Evolutionary conservation across 1,284 basidiomycete species (phyloP), one percentile per base, ranked within the genome.

Genomic region (Ustanciosporium gigantosporum): DNA sequence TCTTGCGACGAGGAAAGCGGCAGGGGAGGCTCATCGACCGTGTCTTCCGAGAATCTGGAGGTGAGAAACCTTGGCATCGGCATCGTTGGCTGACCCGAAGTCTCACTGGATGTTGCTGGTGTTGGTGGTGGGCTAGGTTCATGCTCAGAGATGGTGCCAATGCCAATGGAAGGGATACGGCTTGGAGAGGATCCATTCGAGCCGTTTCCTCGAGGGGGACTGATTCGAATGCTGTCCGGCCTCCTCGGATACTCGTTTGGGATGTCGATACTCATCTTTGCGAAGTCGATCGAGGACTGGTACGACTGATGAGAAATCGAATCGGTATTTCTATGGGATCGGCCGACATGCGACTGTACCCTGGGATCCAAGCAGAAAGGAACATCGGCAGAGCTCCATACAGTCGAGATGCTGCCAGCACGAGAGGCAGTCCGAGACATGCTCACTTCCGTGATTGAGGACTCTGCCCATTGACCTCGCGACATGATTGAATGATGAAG

Each of bases 311-410:
- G 51, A 61, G 7, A 42, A 31, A 13, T 36, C 32, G 20, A 50
- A n/a, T n/a, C n/a, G n/a, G n/a, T n/a, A n/a, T n/a, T n/a, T n/a
- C n/a, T n/a, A n/a, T n/a, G n/a, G n/a, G n/a, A n/a, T n/a, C n/a
- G n/a, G n/a, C n/a, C n/a, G n/a, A n/a, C n/a, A n/a, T n/a, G n/a
- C n/a, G 25, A 16, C 6, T 46, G 41, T 2, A 49, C 48, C 29
- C 61, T 52, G 7, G 52, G 43, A 27, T 70, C 70, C n/a, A 73
- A 56, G 36, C 68, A 67, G 25, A 73, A 41, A 2, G 70, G 70
- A 0, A 70, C 52, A 6, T 73, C 70, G 27, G 70, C 70, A 5
- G 70, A 73, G 52, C 61, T 68, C 70, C 70, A 70, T 2, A 70
- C 17, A 5, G 66, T 68, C 1, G 65, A 61, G 31, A 73, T 62